Evolutionary conservation across 345 rosid genomes (phyloP).

Genomic region (Citrus hindsii): DNA sequence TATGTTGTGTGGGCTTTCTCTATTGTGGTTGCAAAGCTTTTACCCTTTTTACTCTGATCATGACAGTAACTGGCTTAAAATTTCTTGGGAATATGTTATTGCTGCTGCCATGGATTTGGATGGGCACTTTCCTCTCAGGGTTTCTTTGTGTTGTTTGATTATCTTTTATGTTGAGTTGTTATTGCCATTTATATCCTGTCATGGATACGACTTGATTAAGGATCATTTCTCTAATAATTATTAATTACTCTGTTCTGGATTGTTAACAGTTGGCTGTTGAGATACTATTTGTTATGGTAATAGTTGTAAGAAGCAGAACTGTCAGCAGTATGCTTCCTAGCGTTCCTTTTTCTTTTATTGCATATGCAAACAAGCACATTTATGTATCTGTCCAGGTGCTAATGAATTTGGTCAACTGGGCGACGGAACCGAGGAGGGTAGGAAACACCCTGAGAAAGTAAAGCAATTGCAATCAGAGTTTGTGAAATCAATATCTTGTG

Average conservation of each 20-base stretch:
- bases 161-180: neutral
- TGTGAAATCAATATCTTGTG: slow-evolving; percentile 89
- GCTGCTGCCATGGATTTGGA: neutral
- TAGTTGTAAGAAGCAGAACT: neutral
- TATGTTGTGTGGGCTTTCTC: neutral
- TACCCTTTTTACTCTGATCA: neutral
- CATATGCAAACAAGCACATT: neutral
- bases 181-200: neutral
- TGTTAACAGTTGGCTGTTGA: neutral
- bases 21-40: neutral
- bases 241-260: neutral
- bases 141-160: neutral
- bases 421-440: slow-evolving; percentile 88
- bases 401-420: slow-evolving; percentile 97
- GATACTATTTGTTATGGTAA: neutral
- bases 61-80: neutral
- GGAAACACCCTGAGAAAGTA: slow-evolving; percentile 77
- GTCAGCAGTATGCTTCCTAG: neutral
- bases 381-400: slow-evolving; percentile 46
- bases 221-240: neutral
- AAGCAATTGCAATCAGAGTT: slow-evolving; percentile 76
- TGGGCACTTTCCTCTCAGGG: neutral
- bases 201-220: neutral
- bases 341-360: neutral
- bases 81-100: neutral